These are phyloP conservation scores for Kodamaea sagamina DNA, from an alignment of 805 yeast genomes.

Conservation along the genomic window DNA sequence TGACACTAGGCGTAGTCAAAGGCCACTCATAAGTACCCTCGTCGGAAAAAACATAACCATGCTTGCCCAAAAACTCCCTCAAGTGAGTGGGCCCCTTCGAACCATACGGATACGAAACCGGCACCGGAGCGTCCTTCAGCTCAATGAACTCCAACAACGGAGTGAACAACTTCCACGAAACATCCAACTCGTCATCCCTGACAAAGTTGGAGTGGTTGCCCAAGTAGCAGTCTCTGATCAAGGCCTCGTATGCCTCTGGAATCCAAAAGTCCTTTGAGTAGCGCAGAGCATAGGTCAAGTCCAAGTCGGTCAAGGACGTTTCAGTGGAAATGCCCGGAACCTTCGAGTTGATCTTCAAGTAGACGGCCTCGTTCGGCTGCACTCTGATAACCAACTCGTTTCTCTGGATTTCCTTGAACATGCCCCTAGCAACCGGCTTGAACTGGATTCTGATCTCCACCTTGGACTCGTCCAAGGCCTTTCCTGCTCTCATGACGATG, in stretches of 20 bases:
- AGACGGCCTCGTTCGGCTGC: conserved; percentile 94
- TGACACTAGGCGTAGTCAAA: conserved; percentile 54
- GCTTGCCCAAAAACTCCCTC: conserved; percentile 58
- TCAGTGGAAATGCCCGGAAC: conserved; percentile 87
- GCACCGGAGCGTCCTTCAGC: conserved; percentile 64
- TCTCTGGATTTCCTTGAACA: conserved; percentile 77
- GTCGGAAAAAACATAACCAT: conserved; percentile 71
- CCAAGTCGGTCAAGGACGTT: conserved; percentile 85
- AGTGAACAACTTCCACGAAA: conserved; percentile 90
- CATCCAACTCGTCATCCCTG: conserved; percentile 94
- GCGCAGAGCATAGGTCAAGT: conserved; percentile 78
- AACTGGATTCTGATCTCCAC: conserved; percentile 95
- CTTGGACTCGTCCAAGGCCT: conserved; percentile 92
- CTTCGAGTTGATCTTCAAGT: conserved; percentile 89
- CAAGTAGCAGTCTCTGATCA: conserved; percentile 83
- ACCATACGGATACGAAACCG: conserved; percentile 80
- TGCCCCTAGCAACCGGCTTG: conserved; percentile 80
- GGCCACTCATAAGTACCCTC: conserved; percentile 88
- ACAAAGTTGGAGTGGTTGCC: conserved; percentile 98
- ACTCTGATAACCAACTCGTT: conserved; percentile 92
- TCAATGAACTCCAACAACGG: conserved; percentile 84
- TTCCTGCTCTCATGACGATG: conserved; percentile 92
- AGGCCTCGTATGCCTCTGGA: conserved; percentile 97
- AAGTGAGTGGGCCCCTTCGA: conserved; percentile 82
- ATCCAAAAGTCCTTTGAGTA: conserved; percentile 84